Evolutionary conservation across 805 yeast genomes (phyloP).

Genomic region (Kodamaea nitidulidarum): DNA sequence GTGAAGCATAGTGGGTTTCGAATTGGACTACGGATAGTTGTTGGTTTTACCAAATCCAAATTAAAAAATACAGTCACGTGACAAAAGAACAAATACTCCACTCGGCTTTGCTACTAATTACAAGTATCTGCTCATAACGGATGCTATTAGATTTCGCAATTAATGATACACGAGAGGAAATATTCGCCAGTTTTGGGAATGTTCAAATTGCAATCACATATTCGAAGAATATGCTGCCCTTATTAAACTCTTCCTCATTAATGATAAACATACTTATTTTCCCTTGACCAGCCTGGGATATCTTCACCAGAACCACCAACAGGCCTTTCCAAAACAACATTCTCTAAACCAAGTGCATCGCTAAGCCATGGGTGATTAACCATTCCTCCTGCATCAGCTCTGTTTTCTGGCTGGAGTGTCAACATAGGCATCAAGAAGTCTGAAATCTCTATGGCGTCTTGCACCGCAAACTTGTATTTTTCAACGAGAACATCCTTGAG

Average conservation of each 20-base stretch:
- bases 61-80: neutral
- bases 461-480: conserved; percentile 70
- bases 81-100: neutral
- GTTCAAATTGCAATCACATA: too few species aligned
- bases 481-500: conserved; percentile 75
- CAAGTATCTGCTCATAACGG: neutral
- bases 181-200: too few species aligned
- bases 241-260: neutral
- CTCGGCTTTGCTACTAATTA: neutral
- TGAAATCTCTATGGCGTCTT: conserved; percentile 68
- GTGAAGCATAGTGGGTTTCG: conserved; percentile 58
- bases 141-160: neutral
- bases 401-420: conserved; percentile 63
- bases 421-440: conserved; percentile 85
- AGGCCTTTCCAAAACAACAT: conserved; percentile 65
- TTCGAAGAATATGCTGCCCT: neutral
- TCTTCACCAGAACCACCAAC: conserved; percentile 81
- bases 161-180: neutral
- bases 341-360: conserved; percentile 74
- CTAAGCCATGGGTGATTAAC: conserved; percentile 80
- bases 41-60: neutral
- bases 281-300: conserved; percentile 86
- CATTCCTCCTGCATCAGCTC: conserved; percentile 97
- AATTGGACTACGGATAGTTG: neutral
- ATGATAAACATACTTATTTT: conserved; percentile 21